A percentile compares a stretch with the other conserved stretches of the same genome.
Evolutionary conservation across 441 rosid species (phyloP).

Genomic region (Cnidoscolus chayamansa): DNA sequence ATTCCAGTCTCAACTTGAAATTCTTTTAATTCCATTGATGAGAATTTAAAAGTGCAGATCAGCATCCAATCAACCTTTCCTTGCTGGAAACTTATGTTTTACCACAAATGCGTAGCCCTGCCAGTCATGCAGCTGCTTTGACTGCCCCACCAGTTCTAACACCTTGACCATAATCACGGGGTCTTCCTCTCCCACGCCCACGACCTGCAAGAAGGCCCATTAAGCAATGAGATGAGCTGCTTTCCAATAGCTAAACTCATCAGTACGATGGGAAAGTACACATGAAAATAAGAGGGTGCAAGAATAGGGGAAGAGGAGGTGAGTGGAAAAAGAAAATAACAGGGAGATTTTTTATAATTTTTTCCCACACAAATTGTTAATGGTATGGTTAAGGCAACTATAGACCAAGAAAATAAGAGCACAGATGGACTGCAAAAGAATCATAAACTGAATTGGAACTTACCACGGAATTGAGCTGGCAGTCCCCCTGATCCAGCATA

Average conservation of each 20-base stretch:
- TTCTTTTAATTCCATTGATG: not conserved
- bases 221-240: too few relatives aligned
- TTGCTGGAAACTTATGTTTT: constrained; percentile 13
- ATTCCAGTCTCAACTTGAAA: not conserved
- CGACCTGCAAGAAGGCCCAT: constrained; percentile 20
- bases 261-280: not conserved
- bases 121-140: constrained; percentile 22
- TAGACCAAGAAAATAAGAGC: not conserved
- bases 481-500: constrained; percentile 27
- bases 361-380: too few relatives aligned
- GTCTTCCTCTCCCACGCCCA: constrained; percentile 29
- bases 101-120: constrained; percentile 10
- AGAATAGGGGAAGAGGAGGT: not conserved
- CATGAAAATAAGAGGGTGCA: not conserved
- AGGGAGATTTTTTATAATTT: too few relatives aligned
- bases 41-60: constrained; percentile 13
- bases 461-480: constrained; percentile 32
- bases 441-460: not conserved
- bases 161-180: constrained; percentile 29
- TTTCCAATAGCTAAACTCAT: not conserved
- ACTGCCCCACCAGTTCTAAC: constrained; percentile 24
- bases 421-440: not conserved
- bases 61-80: constrained; percentile 14
- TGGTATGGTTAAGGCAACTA: not conserved
- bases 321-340: not conserved